Percentiles rank a stretch among this genome's conserved stretches.
These are phyloP conservation scores for Wallemia mellicola DNA, from an alignment of 1,284 basidiomycete genomes.

Conservation along the genomic window DNA sequence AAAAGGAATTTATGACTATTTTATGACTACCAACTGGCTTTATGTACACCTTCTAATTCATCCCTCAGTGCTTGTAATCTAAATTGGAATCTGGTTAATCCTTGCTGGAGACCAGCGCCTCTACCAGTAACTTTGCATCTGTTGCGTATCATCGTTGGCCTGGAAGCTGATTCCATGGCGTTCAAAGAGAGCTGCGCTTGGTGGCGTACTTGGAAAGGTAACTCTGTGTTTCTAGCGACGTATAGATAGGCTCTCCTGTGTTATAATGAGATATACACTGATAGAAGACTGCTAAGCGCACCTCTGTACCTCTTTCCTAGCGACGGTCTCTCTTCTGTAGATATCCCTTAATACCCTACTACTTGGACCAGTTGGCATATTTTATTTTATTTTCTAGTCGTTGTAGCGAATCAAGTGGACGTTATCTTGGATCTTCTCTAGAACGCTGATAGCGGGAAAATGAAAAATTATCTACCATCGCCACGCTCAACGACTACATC, in stretches of 20 bases:
- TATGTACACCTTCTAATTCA: neutral
- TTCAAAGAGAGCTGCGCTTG: conserved; percentile 89
- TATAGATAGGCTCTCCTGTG: conserved; percentile 42
- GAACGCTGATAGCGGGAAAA: too few species aligned
- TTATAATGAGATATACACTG: too few species aligned
- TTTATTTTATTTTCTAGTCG: neutral
- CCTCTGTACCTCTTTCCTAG: neutral
- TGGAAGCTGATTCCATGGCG: conserved; percentile 25
- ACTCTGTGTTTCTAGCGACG: conserved; percentile 57
- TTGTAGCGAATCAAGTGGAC: too few species aligned
- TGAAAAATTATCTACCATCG: neutral
- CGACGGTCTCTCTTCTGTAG: neutral
- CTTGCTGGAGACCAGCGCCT: neutral
- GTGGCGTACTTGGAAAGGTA: conserved; percentile 60
- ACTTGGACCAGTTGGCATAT: neutral
- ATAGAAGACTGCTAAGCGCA: too few species aligned
- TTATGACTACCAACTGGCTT: neutral
- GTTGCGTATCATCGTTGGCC: neutral
- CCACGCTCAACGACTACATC: neutral
- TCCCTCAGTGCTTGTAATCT: neutral
- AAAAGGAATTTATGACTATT: neutral
- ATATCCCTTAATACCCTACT: neutral
- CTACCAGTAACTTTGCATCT: neutral
- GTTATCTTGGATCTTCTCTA: too few species aligned
- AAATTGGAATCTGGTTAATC: neutral